Evolutionary conservation across 2,329 filamentous ascomycete genomes (phyloP).

Genomic region (Fusarium sp.): DNA sequence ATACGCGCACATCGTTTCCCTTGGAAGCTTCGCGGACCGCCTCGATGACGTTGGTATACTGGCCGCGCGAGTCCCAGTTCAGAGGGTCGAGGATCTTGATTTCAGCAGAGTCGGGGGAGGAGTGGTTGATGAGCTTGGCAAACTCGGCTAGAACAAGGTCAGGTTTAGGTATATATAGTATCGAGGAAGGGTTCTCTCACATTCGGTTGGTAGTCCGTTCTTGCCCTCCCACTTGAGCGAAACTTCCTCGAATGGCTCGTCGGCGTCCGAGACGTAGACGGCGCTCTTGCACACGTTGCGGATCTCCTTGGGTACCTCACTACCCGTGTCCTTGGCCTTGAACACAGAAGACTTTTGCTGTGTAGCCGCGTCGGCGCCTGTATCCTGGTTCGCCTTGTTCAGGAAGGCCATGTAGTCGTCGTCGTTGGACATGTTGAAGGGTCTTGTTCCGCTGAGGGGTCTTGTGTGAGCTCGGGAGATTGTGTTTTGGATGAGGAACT

Average conservation of each 20-base stretch:
- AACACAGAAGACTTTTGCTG: slow-evolving; percentile 52
- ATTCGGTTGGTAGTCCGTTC: slow-evolving; percentile 69
- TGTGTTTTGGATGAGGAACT: not conserved
- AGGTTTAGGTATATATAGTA: not conserved
- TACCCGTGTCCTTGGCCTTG: slow-evolving; percentile 65
- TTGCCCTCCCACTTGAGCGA: slow-evolving; percentile 70
- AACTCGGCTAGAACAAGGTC: slow-evolving; percentile 70
- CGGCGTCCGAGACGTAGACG: slow-evolving; percentile 84
- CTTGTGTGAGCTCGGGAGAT: slow-evolving; percentile 11
- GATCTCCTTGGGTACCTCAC: slow-evolving; percentile 71
- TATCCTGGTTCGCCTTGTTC: slow-evolving; percentile 86
- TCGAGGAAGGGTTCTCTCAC: slow-evolving; percentile 55
- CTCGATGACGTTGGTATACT: slow-evolving; percentile 77
- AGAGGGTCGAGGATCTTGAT: slow-evolving; percentile 75
- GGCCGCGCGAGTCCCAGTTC: slow-evolving; percentile 79
- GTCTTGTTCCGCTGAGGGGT: slow-evolving; percentile 36
- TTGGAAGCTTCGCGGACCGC: slow-evolving; percentile 74
- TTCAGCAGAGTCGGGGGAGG: slow-evolving; percentile 62
- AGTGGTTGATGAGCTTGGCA: slow-evolving; percentile 72
- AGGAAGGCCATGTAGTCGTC: slow-evolving; percentile 87
- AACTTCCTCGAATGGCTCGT: slow-evolving; percentile 87
- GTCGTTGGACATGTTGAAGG: slow-evolving; percentile 75
- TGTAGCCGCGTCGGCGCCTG: slow-evolving; percentile 49
- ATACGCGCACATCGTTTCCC: slow-evolving; percentile 79
- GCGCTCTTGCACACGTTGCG: slow-evolving; percentile 61